Conservation (phyloP, 2,329 filamentous ascomycete species). For the Xylariaceae sp. region DNA sequence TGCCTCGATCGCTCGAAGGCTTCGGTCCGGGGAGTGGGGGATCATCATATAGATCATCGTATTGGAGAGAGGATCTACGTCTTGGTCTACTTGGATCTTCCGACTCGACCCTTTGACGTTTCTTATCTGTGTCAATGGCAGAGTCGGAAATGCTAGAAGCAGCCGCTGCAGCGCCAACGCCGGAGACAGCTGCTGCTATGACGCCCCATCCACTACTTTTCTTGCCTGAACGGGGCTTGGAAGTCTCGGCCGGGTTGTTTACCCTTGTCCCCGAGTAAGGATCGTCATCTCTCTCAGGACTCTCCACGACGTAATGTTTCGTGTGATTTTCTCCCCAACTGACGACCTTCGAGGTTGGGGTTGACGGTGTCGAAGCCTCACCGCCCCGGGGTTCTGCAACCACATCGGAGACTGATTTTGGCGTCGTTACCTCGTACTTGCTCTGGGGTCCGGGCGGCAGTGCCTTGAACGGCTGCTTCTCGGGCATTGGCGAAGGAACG, state of each 20-base stretch:
- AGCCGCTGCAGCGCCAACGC: constrained; percentile 30
- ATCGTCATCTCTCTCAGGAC: constrained; percentile 37
- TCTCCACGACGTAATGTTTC: constrained; percentile 56
- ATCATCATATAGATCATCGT: constrained; percentile 33
- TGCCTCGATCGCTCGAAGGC: constrained; percentile 36
- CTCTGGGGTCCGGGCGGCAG: constrained; percentile 8
- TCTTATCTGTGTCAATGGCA: constrained; percentile 7
- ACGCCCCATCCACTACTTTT: constrained; percentile 43
- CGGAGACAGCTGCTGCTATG: constrained; percentile 42
- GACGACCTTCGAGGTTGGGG: constrained; percentile 47
- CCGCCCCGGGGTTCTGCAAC: constrained; percentile 34
- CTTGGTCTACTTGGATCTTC: constrained; percentile 13
- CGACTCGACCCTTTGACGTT: constrained; percentile 12
- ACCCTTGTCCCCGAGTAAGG: constrained; percentile 22
- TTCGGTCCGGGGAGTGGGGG: constrained; percentile 52
- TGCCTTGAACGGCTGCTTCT: no score
- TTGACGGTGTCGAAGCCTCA: constrained; percentile 32
- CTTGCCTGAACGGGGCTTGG: constrained; percentile 27
- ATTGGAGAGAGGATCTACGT: constrained; percentile 25
- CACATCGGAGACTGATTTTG: constrained; percentile 26
- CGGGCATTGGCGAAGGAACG: constrained; percentile 39
- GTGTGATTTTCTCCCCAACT: constrained; percentile 60
- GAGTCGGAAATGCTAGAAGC: constrained; percentile 14
- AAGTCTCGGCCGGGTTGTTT: constrained; percentile 20
- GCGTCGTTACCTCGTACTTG: constrained; percentile 9